phyloP scores from a whole-genome alignment of 257 asterid species.

The Fraxinus excelsior region DNA sequence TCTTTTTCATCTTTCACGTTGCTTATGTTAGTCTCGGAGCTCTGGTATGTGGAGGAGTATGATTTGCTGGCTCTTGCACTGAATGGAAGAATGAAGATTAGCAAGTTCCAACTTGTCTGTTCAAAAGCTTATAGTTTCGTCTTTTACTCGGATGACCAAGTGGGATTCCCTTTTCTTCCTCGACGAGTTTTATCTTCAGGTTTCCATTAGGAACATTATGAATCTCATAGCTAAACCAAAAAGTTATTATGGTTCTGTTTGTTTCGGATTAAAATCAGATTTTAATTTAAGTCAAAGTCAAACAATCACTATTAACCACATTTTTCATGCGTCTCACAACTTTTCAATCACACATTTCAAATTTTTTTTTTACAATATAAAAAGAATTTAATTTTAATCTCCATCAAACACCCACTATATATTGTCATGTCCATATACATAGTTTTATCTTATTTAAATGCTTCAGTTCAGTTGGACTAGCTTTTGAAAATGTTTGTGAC shows the following conservation, averaged over 20 bases:
- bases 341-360: no score
- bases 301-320: no score
- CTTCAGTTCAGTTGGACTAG: neutral
- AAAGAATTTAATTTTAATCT: no score
- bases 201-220: neutral
- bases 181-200: neutral
- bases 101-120: constrained; percentile 56
- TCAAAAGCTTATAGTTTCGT: constrained; percentile 24
- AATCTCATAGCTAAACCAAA: neutral
- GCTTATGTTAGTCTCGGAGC: constrained; percentile 60
- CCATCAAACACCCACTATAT: no score
- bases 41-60: constrained; percentile 93
- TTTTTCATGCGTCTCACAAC: no score
- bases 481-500: neutral
- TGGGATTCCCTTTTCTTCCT: neutral
- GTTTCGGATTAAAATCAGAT: no score
- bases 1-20: neutral
- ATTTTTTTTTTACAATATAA: no score
- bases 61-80: constrained; percentile 86
- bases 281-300: no score
- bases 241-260: neutral
- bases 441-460: neutral
- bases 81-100: constrained; percentile 72
- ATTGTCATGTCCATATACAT: neutral
- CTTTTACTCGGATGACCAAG: neutral